A percentile compares a stretch with the other conserved stretches of the same genome.
These are phyloP conservation scores for Boletus rubropictus DNA, from an alignment of 768 basidiomycete genomes.

Conservation along the genomic window DNA sequence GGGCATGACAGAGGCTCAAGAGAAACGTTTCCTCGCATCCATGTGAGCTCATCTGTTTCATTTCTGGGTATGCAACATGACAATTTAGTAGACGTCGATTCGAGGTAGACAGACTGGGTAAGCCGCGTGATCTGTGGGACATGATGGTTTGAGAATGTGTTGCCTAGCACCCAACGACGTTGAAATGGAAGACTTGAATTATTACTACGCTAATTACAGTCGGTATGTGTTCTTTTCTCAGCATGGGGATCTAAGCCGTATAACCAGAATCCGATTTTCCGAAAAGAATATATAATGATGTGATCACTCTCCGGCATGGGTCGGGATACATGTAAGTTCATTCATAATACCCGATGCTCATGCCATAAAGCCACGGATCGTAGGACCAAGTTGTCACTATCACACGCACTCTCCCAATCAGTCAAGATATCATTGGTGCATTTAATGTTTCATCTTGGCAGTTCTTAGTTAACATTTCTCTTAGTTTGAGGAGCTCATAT, in stretches of 20 bases:
- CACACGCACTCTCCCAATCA: slow-evolving; percentile 92
- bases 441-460: slow-evolving; percentile 5
- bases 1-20: slow-evolving; percentile 95
- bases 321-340: slow-evolving; percentile 85
- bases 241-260: slow-evolving; percentile 3
- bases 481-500: slow-evolving; percentile 89
- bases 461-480: background rate
- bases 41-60: slow-evolving; percentile 52
- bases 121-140: slow-evolving; percentile 15
- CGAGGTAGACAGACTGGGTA: slow-evolving; percentile 82
- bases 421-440: slow-evolving; percentile 90
- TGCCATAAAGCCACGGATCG: slow-evolving; percentile 5
- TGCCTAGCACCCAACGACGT: slow-evolving; percentile 74
- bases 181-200: slow-evolving; percentile 96
- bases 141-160: slow-evolving; percentile 1
- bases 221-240: slow-evolving; percentile 45
- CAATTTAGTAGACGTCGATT: slow-evolving; percentile 71
- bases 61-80: background rate
- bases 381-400: slow-evolving; percentile 94
- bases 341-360: slow-evolving; percentile 11
- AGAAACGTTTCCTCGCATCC: slow-evolving; percentile 83
- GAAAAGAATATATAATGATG: slow-evolving; percentile 90
- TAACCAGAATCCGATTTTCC: slow-evolving; percentile 30
- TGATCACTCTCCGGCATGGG: slow-evolving; percentile 89
- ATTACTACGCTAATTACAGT: slow-evolving; percentile 95